These are phyloP conservation scores for Diatrype stigma DNA, from an alignment of 2,329 filamentous ascomycete species.

Conservation along the genomic window DNA sequence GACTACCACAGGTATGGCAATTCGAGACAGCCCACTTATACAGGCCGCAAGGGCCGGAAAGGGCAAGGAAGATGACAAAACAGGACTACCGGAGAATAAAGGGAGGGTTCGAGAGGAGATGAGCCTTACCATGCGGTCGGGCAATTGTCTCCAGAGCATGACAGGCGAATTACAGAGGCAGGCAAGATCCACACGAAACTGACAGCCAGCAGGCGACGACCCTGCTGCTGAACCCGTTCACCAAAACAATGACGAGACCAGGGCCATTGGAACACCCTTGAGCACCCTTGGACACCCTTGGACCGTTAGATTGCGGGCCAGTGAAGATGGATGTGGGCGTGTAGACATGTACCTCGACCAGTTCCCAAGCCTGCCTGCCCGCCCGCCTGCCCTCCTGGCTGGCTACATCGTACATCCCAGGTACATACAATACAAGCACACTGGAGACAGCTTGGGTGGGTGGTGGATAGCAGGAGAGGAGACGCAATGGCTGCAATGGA, in stretches of 20 bases:
- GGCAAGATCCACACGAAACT: conserved; percentile 25
- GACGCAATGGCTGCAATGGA: too few relatives aligned
- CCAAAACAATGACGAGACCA: conserved; percentile 20
- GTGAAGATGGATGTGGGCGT: conserved; percentile 20
- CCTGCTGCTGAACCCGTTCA: conserved; percentile 24
- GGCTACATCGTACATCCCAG: background rate
- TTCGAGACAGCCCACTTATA: conserved; percentile 25
- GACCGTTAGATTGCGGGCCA: conserved; percentile 24
- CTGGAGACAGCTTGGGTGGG: conserved; percentile 8
- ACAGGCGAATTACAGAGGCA: conserved; percentile 32
- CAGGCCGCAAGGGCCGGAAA: conserved; percentile 32
- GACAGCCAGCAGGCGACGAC: conserved; percentile 19
- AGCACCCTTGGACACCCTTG: conserved; percentile 14
- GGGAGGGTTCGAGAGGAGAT: conserved; percentile 36
- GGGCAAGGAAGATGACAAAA: conserved; percentile 38
- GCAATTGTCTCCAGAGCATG: conserved; percentile 30
- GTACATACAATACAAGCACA: background rate
- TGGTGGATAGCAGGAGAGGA: conserved; percentile 21
- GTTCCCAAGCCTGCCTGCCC: conserved; percentile 18
- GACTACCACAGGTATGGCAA: conserved; percentile 19
- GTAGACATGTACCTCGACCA: conserved; percentile 1
- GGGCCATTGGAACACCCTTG: background rate
- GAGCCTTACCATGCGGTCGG: conserved; percentile 38
- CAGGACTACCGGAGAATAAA: conserved; percentile 33
- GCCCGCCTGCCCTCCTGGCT: too few relatives aligned